These are phyloP conservation scores for Phoma sp. DNA, from an alignment of 2,329 filamentous ascomycete species.

Conservation along the genomic window DNA sequence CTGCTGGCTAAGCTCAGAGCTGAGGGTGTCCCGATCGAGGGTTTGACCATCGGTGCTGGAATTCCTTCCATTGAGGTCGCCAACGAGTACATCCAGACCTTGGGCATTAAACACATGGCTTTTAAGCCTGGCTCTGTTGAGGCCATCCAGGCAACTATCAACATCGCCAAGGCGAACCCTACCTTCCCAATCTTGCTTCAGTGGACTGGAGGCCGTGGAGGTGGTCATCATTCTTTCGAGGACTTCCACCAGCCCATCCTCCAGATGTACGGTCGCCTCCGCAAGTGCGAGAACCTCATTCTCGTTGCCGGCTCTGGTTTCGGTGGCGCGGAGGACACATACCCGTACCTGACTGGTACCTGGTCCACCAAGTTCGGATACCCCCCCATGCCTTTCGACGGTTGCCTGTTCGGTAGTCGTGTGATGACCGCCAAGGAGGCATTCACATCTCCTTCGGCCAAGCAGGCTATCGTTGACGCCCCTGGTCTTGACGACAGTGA, in stretches of 20 bases:
- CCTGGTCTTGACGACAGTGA: conserved; percentile 52
- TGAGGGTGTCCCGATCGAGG: conserved; percentile 56
- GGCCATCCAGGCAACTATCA: conserved; percentile 55
- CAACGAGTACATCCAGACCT: conserved; percentile 63
- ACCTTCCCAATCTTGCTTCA: conserved; percentile 55
- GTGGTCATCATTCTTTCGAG: conserved; percentile 58
- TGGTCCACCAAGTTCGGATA: conserved; percentile 54
- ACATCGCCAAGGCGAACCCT: conserved; percentile 56
- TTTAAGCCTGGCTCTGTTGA: conserved; percentile 57
- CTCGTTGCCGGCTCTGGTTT: conserved; percentile 58
- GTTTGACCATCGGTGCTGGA: conserved; percentile 57
- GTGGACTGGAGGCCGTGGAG: conserved; percentile 59
- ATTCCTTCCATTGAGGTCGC: conserved; percentile 57
- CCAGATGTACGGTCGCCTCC: conserved; percentile 54
- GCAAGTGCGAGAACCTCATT: conserved; percentile 55
- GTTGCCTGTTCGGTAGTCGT: conserved; percentile 55
- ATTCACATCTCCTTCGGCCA: conserved; percentile 52
- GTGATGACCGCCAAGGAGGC: conserved; percentile 58
- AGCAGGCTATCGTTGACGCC: conserved; percentile 54
- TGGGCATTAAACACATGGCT: conserved; percentile 56
- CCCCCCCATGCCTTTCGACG: conserved; percentile 57
- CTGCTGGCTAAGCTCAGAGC: conserved; percentile 56
- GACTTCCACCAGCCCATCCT: conserved; percentile 59
- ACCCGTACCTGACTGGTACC: conserved; percentile 55
- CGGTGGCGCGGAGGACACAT: conserved; percentile 55